Percentiles rank a stretch among this genome's conserved stretches.
phyloP scores from a whole-genome alignment of 2,329 filamentous ascomycete genomes.

The Calonectria hawksworthii region DNA sequence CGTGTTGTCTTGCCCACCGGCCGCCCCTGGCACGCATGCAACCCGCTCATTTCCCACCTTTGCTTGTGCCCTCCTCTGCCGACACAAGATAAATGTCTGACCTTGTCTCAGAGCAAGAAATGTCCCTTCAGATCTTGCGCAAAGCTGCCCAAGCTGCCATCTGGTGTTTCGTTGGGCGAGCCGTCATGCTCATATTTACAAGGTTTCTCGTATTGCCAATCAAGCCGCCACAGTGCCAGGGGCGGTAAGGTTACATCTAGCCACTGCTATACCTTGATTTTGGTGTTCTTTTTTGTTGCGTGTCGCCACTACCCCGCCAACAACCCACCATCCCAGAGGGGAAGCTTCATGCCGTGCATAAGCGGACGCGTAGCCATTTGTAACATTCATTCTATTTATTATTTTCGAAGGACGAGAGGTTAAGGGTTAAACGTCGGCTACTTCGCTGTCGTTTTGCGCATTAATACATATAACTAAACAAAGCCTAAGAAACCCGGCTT shows the following conservation, averaged over 20 bases:
- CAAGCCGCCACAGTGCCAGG: not conserved
- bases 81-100: not conserved
- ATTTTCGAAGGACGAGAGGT: no score
- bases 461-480: not conserved
- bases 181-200: not conserved
- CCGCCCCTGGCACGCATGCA: not conserved
- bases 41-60: not conserved
- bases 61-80: not conserved
- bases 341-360: not conserved
- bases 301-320: not conserved
- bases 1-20: not conserved
- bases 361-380: not conserved
- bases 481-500: not conserved
- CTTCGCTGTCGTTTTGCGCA: not conserved
- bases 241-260: not conserved
- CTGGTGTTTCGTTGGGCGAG: not conserved
- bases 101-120: not conserved
- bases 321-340: not conserved
- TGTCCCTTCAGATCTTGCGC: not conserved
- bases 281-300: not conserved
- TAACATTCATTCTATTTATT: not conserved
- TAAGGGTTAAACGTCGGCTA: not conserved
- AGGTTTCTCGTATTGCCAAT: not conserved
- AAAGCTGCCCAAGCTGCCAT: not conserved
- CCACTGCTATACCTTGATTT: not conserved